Conservation (phyloP, 2,329 filamentous ascomycete species). For the Emmonsiellopsis sp. region DNA sequence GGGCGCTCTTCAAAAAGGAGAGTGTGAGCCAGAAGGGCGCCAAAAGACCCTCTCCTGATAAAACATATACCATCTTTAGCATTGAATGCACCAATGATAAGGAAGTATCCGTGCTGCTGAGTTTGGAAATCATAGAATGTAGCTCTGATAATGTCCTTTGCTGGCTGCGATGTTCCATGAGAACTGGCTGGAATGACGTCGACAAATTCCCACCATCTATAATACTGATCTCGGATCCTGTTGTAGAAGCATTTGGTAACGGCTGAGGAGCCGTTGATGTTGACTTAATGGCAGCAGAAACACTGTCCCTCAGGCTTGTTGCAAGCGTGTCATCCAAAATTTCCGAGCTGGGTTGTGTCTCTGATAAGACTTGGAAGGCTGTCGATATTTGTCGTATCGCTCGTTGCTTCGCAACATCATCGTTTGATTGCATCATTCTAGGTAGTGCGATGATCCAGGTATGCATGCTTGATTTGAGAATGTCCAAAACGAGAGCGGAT, state of each 20-base stretch:
- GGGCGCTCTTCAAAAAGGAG: constrained; percentile 55
- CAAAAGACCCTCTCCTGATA: constrained; percentile 50
- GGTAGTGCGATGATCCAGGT: constrained; percentile 76
- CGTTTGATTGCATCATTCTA: constrained; percentile 71
- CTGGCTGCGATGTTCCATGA: constrained; percentile 59
- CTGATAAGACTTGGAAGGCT: constrained; percentile 57
- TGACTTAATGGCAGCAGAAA: constrained; percentile 43
- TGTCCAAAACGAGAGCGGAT: constrained; percentile 53
- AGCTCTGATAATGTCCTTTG: constrained; percentile 55
- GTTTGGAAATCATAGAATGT: constrained; percentile 49
- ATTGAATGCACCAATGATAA: constrained; percentile 54
- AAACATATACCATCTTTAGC: constrained; percentile 53
- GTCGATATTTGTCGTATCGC: constrained; percentile 69
- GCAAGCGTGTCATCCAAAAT: constrained; percentile 60
- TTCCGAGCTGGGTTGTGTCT: constrained; percentile 54
- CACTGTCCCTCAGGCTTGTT: constrained; percentile 63
- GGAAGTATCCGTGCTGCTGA: constrained; percentile 37
- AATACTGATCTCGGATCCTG: constrained; percentile 20
- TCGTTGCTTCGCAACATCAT: constrained; percentile 66
- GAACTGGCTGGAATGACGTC: constrained; percentile 48
- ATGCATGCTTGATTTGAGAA: constrained; percentile 61
- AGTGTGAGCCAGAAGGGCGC: constrained; percentile 75
- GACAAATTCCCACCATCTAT: constrained; percentile 17
- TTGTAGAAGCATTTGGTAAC: constrained; percentile 14
- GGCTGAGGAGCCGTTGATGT: constrained; percentile 22